Evolutionary conservation across 164 flowering plant genomes (phyloP).

Genomic region (Platanus orientalis): DNA sequence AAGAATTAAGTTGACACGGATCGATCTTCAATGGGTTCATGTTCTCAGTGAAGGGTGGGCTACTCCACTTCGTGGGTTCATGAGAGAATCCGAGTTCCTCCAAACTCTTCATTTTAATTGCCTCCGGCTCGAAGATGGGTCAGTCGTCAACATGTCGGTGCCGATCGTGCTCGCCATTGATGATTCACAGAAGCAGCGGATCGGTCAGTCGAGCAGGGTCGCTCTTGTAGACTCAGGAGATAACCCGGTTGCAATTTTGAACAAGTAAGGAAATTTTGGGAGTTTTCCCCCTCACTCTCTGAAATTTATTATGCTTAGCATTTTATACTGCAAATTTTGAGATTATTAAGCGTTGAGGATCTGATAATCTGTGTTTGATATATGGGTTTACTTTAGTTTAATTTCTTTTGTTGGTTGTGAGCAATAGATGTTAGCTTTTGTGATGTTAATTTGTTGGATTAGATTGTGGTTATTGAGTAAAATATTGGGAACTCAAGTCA

Average conservation of each 20-base stretch:
- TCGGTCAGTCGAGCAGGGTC: constrained; percentile 55
- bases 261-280: constrained; percentile 42
- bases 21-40: constrained; percentile 92
- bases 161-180: constrained; percentile 91
- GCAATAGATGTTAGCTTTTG: neutral
- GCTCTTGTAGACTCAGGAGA: constrained; percentile 61
- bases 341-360: neutral
- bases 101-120: constrained; percentile 98
- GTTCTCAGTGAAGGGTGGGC: constrained; percentile 56
- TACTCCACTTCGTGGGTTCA: constrained; percentile 60
- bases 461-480: neutral
- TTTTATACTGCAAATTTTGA: neutral
- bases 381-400: neutral
- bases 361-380: neutral
- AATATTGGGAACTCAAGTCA: neutral
- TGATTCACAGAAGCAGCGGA: constrained; percentile 55
- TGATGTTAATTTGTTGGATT: neutral
- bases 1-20: constrained; percentile 48
- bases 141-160: constrained; percentile 91
- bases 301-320: neutral
- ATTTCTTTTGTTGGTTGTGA: neutral
- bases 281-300: neutral
- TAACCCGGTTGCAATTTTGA: constrained; percentile 63
- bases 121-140: constrained; percentile 71
- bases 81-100: constrained; percentile 98